Conservation (phyloP, 352 stramenopile species). For the Globisporangium carolinianum region DNA sequence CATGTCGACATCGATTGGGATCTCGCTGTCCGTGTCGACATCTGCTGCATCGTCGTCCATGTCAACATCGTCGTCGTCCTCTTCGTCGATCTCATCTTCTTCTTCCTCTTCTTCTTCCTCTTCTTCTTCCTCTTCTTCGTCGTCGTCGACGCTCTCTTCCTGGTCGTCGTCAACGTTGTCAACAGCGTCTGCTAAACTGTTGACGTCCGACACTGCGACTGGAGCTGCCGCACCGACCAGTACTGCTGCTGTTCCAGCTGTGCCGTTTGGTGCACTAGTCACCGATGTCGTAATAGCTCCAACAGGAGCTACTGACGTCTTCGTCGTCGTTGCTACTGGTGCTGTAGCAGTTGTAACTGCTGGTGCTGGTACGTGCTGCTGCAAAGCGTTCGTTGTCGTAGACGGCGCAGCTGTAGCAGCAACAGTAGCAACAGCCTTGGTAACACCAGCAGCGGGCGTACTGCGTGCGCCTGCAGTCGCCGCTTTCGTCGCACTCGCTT, state of each 20-base stretch:
- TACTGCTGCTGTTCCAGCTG: too few species aligned
- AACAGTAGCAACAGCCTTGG: neutral
- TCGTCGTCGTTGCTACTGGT: neutral
- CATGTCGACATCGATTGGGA: slow-evolving; percentile 16
- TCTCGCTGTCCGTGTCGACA: slow-evolving; percentile 15
- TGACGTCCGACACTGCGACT: neutral
- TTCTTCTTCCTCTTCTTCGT: slow-evolving; percentile 30
- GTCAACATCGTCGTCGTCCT: slow-evolving; percentile 25
- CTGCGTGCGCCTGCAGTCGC: neutral
- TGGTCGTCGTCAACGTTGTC: neutral
- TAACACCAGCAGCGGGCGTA: neutral
- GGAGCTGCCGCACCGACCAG: too few species aligned
- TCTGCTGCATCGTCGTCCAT: slow-evolving; percentile 28
- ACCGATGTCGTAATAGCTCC: neutral
- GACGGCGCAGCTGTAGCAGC: neutral
- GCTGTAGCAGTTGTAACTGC: neutral
- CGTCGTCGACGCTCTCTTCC: slow-evolving; percentile 29
- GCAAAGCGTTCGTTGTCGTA: neutral
- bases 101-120: slow-evolving; percentile 49
- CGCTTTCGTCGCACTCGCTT: neutral
- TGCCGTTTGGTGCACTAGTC: neutral
- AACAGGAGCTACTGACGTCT: neutral
- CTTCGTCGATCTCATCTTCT: slow-evolving; percentile 9
- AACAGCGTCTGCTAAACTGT: neutral
- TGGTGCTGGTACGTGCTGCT: neutral